Percentiles rank a stretch among this genome's conserved stretches.
Evolutionary conservation across 148 eudicot genomes (phyloP).

Genomic region (Chenopodium suecicum): DNA sequence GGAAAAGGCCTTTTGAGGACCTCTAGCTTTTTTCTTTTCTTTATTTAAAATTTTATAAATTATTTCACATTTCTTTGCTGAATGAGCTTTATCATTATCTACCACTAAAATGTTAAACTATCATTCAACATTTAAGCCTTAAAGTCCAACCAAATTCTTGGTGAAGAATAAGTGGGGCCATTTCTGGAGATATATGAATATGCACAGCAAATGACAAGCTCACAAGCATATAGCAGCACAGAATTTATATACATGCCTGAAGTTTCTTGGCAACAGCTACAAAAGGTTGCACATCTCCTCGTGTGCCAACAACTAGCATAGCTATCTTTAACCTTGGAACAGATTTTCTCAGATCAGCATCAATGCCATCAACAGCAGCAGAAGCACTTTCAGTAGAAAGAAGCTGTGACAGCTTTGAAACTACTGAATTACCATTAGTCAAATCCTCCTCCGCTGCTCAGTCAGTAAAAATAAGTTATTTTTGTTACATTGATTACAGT

Average conservation of each 20-base stretch:
- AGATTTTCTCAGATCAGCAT: conserved; percentile 37
- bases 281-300: conserved; percentile 98
- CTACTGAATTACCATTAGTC: conserved; percentile 41
- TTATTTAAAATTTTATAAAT: too few relatives aligned
- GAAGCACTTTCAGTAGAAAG: conserved; percentile 40
- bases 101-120: neutral
- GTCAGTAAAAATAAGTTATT: conserved; percentile 14
- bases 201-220: neutral
- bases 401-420: conserved; percentile 52
- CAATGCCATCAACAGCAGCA: conserved; percentile 32
- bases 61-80: neutral
- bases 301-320: conserved; percentile 89
- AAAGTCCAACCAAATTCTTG: neutral
- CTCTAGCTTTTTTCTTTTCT: too few relatives aligned
- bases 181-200: neutral
- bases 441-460: conserved; percentile 64
- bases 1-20: neutral
- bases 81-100: neutral
- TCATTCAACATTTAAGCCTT: neutral
- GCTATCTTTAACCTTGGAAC: conserved; percentile 71
- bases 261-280: conserved; percentile 80
- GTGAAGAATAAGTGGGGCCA: neutral
- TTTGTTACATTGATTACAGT: neutral
- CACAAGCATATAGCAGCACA: neutral
- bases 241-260: conserved; percentile 47